Percentiles rank a stretch among this genome's conserved stretches.
Evolutionary conservation across 345 rosid species (phyloP).

Genomic region (Geranium brycei): DNA sequence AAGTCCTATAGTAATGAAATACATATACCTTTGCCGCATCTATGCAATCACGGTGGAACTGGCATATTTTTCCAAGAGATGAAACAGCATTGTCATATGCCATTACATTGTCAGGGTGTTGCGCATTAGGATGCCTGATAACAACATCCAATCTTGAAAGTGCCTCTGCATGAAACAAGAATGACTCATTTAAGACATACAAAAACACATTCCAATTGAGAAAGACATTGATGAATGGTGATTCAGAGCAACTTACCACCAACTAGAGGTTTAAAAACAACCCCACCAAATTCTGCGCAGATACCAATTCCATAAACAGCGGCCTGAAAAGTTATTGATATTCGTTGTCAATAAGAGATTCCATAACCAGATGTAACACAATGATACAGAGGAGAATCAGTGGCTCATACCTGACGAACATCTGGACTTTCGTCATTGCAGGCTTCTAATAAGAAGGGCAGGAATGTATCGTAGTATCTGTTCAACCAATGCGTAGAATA

Average conservation of each 20-base stretch:
- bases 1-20: neutral
- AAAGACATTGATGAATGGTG: neutral
- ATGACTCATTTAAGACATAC: conserved; percentile 7
- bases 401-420: conserved; percentile 69
- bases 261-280: conserved; percentile 80
- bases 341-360: neutral
- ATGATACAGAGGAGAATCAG: neutral
- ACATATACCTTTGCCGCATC: conserved; percentile 74
- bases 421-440: conserved; percentile 90
- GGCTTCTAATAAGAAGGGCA: conserved; percentile 96
- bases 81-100: conserved; percentile 99
- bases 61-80: conserved; percentile 93
- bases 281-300: conserved; percentile 93
- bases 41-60: conserved; percentile 75
- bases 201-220: neutral
- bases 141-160: conserved; percentile 86
- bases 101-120: conserved; percentile 77
- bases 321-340: conserved; percentile 40
- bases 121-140: conserved; percentile 68
- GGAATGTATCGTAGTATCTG: conserved; percentile 92
- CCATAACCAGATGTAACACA: conserved; percentile 4
- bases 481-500: conserved; percentile 2
- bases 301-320: conserved; percentile 99
- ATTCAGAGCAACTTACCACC: conserved; percentile 43
- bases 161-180: conserved; percentile 60